Conservation (phyloP, 805 yeast genomes). For the Kodamaea laetipori region DNA sequence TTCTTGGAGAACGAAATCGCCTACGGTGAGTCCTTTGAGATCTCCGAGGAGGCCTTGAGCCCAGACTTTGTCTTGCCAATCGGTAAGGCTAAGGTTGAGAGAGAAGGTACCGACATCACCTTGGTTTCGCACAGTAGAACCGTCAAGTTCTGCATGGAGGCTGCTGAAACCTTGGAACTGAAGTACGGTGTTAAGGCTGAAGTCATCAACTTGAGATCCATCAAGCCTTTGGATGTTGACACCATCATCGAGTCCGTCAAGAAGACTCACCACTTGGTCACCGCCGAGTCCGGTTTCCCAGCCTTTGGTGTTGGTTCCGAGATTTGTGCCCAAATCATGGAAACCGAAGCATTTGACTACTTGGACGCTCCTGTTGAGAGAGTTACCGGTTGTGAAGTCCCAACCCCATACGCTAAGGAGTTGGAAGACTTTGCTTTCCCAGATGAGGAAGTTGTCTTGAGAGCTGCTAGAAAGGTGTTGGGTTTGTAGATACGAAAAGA, state of each 20-base stretch:
- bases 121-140: slow-evolving; percentile 91
- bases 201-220: slow-evolving; percentile 92
- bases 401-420: slow-evolving; percentile 96
- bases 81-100: slow-evolving; percentile 94
- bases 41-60: slow-evolving; percentile 84
- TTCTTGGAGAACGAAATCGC: slow-evolving; percentile 94
- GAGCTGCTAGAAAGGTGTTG: slow-evolving; percentile 81
- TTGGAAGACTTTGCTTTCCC: slow-evolving; percentile 99
- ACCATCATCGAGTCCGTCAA: slow-evolving; percentile 84
- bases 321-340: slow-evolving; percentile 97
- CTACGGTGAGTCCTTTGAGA: slow-evolving; percentile 89
- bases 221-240: slow-evolving; percentile 92
- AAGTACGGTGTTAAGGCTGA: slow-evolving; percentile 88
- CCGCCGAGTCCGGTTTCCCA: slow-evolving; percentile 98
- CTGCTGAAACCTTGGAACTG: slow-evolving; percentile 84
- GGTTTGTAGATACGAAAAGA: slow-evolving; percentile 47
- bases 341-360: slow-evolving; percentile 96
- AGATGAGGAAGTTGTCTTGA: slow-evolving; percentile 83
- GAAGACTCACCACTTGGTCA: slow-evolving; percentile 94
- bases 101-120: slow-evolving; percentile 87
- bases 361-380: slow-evolving; percentile 98
- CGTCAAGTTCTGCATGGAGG: slow-evolving; percentile 80
- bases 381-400: slow-evolving; percentile 99
- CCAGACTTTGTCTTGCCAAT: slow-evolving; percentile 91
- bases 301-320: slow-evolving; percentile 98